These are phyloP conservation scores for Cercospora brassicicola DNA, from an alignment of 2,329 filamentous ascomycete genomes.

Conservation along the genomic window DNA sequence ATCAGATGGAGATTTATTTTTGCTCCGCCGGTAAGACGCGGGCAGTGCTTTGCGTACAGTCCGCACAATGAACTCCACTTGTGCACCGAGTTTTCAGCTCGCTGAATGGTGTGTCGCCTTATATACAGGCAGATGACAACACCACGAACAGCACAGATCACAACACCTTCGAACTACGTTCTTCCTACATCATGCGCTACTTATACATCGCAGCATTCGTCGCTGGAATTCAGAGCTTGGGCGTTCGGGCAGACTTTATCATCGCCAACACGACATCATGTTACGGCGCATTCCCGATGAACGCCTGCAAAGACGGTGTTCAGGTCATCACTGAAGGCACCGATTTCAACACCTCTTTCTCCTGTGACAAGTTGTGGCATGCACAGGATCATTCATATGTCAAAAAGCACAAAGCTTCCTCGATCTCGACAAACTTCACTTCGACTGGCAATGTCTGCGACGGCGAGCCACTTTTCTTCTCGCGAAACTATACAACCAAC, in stretches of 20 bases:
- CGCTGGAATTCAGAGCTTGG: background rate
- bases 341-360: conserved; percentile 14
- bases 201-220: background rate
- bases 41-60: background rate
- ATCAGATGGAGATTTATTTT: background rate
- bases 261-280: conserved; percentile 22
- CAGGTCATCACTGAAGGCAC: conserved; percentile 19
- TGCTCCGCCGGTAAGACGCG: background rate
- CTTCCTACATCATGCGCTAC: background rate
- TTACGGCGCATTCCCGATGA: conserved; percentile 20
- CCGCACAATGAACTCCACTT: background rate
- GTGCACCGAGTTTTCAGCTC: background rate
- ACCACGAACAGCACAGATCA: background rate
- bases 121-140: background rate
- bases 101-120: background rate
- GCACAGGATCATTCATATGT: conserved; percentile 11
- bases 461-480: conserved; percentile 14
- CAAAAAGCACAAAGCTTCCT: conserved; percentile 11
- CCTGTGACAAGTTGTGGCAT: conserved; percentile 15
- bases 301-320: conserved; percentile 12
- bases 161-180: background rate
- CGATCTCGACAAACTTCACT: conserved; percentile 10
- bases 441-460: conserved; percentile 18
- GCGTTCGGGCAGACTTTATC: conserved; percentile 15
- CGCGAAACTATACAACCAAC: conserved; percentile 10